A percentile compares a stretch with the other conserved stretches of the same genome.
Evolutionary conservation across 2,329 filamentous ascomycete genomes (phyloP).

Genomic region (Fusarium abutilonis): DNA sequence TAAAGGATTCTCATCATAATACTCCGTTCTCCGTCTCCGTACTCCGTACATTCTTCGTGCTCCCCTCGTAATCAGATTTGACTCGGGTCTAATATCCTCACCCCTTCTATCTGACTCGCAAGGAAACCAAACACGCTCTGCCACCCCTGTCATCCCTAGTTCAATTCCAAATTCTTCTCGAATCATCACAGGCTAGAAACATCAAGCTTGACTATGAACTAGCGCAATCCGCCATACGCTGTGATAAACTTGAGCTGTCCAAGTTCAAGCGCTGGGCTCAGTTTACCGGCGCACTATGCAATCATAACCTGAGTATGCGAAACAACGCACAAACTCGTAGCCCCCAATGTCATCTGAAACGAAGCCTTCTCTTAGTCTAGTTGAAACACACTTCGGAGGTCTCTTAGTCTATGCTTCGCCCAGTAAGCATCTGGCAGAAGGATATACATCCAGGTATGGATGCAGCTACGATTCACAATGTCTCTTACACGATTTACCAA

Average conservation of each 20-base stretch:
- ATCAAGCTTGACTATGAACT: conserved; percentile 22
- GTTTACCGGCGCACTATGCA: conserved; percentile 20
- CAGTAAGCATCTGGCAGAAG: conserved; percentile 6
- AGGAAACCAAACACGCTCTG: conserved; percentile 13
- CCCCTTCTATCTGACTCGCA: conserved; percentile 21
- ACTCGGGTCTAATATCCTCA: conserved; percentile 5
- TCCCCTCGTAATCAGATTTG: neutral
- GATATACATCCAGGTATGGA: neutral
- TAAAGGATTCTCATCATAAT: conserved; percentile 2
- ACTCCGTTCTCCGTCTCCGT: neutral
- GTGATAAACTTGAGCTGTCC: conserved; percentile 12
- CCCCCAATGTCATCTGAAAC: conserved; percentile 22
- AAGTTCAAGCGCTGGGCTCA: conserved; percentile 29
- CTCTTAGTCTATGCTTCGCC: neutral
- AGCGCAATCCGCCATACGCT: conserved; percentile 6
- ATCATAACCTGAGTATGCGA: conserved; percentile 4
- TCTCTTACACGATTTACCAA: conserved; percentile 11
- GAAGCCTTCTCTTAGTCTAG: neutral
- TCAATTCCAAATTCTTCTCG: conserved; percentile 23
- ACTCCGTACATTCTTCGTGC: neutral
- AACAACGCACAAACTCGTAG: conserved; percentile 2
- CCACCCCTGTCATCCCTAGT: conserved; percentile 13
- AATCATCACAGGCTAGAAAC: conserved; percentile 3
- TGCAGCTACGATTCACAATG: neutral
- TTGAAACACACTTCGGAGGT: too few relatives aligned